Percentiles rank a stretch among this genome's conserved stretches.
Evolutionary conservation across 805 yeast species (phyloP).

Genomic region (Pichia cabralensis): DNA sequence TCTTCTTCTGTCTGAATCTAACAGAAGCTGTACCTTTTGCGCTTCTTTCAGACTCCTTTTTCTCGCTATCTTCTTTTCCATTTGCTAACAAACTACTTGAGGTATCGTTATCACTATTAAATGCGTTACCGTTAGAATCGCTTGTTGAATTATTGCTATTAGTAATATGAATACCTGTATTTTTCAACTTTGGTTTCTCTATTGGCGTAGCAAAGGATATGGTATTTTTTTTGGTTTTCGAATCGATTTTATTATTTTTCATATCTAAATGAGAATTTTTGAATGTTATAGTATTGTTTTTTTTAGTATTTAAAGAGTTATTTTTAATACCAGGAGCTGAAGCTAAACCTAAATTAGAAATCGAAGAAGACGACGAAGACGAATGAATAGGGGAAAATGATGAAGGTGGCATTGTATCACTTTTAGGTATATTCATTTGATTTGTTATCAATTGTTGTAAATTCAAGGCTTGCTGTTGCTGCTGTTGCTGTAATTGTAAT

Average conservation of each 20-base stretch:
- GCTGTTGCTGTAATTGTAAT: conserved; percentile 5
- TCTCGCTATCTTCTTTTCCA: too few relatives aligned
- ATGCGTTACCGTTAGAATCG: too few relatives aligned
- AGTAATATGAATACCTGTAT: background rate
- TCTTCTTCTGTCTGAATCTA: conserved; percentile 85
- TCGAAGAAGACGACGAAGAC: too few relatives aligned
- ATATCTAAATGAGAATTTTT: conserved; percentile 8
- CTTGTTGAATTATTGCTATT: background rate
- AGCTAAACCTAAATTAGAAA: too few relatives aligned
- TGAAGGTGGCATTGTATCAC: conserved; percentile 3
- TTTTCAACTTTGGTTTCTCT: too few relatives aligned
- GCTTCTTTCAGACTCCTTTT: background rate
- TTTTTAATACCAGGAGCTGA: too few relatives aligned
- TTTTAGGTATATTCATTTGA: background rate
- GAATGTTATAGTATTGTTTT: conserved; percentile 2
- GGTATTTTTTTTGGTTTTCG: background rate
- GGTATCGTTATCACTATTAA: background rate
- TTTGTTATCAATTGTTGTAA: background rate
- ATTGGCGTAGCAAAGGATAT: too few relatives aligned
- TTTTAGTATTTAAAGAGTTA: too few relatives aligned
- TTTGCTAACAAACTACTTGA: too few relatives aligned
- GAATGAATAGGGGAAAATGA: background rate
- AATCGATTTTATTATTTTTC: background rate
- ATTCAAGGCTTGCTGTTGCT: conserved; percentile 4
- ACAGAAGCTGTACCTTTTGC: conserved; percentile 60